Percentiles rank a stretch among this genome's conserved stretches.
phyloP scores from a whole-genome alignment of 805 yeast species.

The Ascoidea asiatica region DNA sequence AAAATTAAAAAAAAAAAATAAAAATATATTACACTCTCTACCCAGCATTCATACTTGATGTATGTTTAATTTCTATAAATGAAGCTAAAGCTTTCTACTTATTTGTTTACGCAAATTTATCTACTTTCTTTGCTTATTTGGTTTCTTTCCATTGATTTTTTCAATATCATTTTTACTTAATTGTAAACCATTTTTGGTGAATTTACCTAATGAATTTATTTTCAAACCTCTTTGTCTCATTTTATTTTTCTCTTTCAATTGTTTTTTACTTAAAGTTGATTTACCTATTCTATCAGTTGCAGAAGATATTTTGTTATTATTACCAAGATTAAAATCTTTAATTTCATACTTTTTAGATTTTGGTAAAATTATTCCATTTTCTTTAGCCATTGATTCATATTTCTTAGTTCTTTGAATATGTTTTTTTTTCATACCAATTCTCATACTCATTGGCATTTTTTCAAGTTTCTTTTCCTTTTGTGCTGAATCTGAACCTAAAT shows the following conservation, averaged over 20 bases:
- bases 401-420: slow-evolving; percentile 36
- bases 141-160: slow-evolving; percentile 26
- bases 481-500: slow-evolving; percentile 15
- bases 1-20: no score
- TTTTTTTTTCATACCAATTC: slow-evolving; percentile 69
- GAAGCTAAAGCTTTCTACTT: no score
- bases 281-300: slow-evolving; percentile 26
- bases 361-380: slow-evolving; percentile 83
- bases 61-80: no score
- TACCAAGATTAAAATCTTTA: slow-evolving; percentile 40
- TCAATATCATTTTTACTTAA: slow-evolving; percentile 58
- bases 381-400: slow-evolving; percentile 66
- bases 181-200: slow-evolving; percentile 67
- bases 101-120: no score
- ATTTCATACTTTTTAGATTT: slow-evolving; percentile 54
- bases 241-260: slow-evolving; percentile 21
- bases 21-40: no score
- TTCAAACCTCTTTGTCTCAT: slow-evolving; percentile 67
- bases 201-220: slow-evolving; percentile 61
- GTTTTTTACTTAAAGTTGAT: slow-evolving; percentile 37
- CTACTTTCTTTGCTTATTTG: no score
- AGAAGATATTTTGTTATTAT: slow-evolving; percentile 33
- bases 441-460: slow-evolving; percentile 78
- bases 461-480: slow-evolving; percentile 28
- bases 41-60: no score